phyloP scores from a whole-genome alignment of 2,329 filamentous ascomycete genomes.

The Xylaria sp. region DNA sequence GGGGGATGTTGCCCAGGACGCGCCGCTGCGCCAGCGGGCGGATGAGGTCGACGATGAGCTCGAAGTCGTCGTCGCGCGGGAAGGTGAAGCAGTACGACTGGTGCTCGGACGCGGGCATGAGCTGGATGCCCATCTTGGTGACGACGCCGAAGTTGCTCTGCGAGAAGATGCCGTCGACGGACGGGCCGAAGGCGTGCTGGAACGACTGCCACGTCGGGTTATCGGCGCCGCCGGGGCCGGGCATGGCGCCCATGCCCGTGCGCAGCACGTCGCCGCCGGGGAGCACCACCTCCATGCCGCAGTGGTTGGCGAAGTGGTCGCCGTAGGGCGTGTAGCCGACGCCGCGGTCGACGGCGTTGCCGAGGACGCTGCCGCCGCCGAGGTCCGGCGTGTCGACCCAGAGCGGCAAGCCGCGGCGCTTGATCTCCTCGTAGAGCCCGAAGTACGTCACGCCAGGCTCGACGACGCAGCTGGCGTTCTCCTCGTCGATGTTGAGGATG shows the following conservation, averaged over 20 bases:
- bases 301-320: slow-evolving; percentile 43
- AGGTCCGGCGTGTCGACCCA: slow-evolving; percentile 49
- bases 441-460: slow-evolving; percentile 48
- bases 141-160: slow-evolving; percentile 57
- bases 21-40: slow-evolving; percentile 43
- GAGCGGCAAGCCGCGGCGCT: slow-evolving; percentile 35
- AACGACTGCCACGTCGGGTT: slow-evolving; percentile 45
- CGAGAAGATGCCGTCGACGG: slow-evolving; percentile 50
- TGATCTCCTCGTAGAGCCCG: slow-evolving; percentile 42
- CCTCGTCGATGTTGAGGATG: slow-evolving; percentile 43
- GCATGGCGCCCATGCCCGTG: slow-evolving; percentile 52
- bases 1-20: slow-evolving; percentile 52
- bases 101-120: slow-evolving; percentile 42
- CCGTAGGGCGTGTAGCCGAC: slow-evolving; percentile 50
- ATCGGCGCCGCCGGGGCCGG: slow-evolving; percentile 39
- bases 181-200: slow-evolving; percentile 44
- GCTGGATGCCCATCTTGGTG: slow-evolving; percentile 55
- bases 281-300: slow-evolving; percentile 46
- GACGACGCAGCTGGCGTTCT: slow-evolving; percentile 45
- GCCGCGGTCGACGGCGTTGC: slow-evolving; percentile 50
- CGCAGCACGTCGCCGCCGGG: slow-evolving; percentile 49
- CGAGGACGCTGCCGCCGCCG: slow-evolving; percentile 47
- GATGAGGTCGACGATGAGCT: slow-evolving; percentile 39
- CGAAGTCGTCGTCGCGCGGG: slow-evolving; percentile 35
- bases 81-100: slow-evolving; percentile 46